Conservation (phyloP, 306 rosid species). For the Glycine soja region DNA sequence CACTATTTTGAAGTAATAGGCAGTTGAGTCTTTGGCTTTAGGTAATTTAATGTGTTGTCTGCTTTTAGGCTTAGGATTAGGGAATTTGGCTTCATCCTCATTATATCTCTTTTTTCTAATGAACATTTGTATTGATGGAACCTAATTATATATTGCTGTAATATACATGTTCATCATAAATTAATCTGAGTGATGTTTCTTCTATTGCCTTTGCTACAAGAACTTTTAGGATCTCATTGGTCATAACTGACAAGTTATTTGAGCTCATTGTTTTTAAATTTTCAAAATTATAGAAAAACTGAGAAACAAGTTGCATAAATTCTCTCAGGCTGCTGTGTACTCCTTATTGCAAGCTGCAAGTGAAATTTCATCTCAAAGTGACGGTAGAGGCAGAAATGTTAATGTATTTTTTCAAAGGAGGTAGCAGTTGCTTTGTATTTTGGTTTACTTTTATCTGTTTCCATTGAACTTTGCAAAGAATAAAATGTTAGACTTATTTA, state of each 20-base stretch:
- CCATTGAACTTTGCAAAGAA: slow-evolving; percentile 28
- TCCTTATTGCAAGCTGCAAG: slow-evolving; percentile 90
- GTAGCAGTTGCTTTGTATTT: slow-evolving; percentile 55
- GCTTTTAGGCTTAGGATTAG: slow-evolving; percentile 15
- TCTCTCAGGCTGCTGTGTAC: slow-evolving; percentile 85
- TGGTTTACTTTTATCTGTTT: slow-evolving; percentile 36
- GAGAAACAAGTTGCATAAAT: slow-evolving; percentile 46
- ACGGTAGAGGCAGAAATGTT: slow-evolving; percentile 75
- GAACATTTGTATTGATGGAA: slow-evolving; percentile 36
- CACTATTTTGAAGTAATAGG: slow-evolving; percentile 1
- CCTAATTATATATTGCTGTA: slow-evolving; percentile 31
- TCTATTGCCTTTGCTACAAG: slow-evolving; percentile 40
- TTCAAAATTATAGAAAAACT: slow-evolving; percentile 44
- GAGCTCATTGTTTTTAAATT: slow-evolving; percentile 18
- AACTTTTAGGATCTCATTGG: slow-evolving; percentile 1
- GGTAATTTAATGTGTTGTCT: neutral
- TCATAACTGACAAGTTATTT: slow-evolving; percentile 32
- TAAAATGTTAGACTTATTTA: slow-evolving; percentile 27
- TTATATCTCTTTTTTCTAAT: slow-evolving; percentile 17
- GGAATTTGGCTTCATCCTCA: slow-evolving; percentile 29
- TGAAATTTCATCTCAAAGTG: slow-evolving; percentile 79
- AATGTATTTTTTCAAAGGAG: slow-evolving; percentile 84
- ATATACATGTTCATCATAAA: slow-evolving; percentile 17
- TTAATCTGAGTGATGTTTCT: slow-evolving; percentile 34
- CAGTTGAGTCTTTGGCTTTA: slow-evolving; percentile 29